Percentiles rank a stretch among this genome's conserved stretches.
Conservation (phyloP, 345 rosid species). For the Dipteronia dyeriana region DNA sequence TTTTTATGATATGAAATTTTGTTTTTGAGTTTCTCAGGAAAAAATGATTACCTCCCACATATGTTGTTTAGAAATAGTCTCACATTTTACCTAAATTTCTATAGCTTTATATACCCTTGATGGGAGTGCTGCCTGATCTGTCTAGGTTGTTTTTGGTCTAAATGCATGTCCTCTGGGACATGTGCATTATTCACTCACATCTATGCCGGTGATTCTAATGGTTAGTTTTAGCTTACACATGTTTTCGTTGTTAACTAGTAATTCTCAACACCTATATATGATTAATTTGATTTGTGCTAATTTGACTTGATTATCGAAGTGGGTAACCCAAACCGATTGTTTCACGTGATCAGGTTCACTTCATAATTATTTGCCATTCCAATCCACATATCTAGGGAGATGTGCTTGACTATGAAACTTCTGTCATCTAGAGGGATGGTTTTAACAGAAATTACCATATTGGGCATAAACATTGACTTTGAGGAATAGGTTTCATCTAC, state of each 20-base stretch:
- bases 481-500: not conserved
- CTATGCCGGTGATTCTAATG: not conserved
- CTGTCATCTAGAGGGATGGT: not conserved
- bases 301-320: not conserved
- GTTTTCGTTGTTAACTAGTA: not conserved
- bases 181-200: not conserved
- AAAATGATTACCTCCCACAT: not conserved
- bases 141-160: not conserved
- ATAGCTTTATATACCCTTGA: slow-evolving; percentile 1
- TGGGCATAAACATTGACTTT: not conserved
- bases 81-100: not conserved
- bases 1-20: not conserved
- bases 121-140: not conserved
- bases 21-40: not conserved
- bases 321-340: not conserved
- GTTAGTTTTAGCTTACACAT: not conserved
- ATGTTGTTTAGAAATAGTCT: not conserved
- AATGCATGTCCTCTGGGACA: not conserved
- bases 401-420: not conserved
- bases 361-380: not conserved
- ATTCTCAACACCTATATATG: not conserved
- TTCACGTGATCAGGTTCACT: not conserved
- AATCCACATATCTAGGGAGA: not conserved
- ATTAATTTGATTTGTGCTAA: not conserved
- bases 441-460: not conserved